These are phyloP conservation scores for Arxiozyma bovina DNA, from an alignment of 1,139 yeast genomes.

Conservation along the genomic window DNA sequence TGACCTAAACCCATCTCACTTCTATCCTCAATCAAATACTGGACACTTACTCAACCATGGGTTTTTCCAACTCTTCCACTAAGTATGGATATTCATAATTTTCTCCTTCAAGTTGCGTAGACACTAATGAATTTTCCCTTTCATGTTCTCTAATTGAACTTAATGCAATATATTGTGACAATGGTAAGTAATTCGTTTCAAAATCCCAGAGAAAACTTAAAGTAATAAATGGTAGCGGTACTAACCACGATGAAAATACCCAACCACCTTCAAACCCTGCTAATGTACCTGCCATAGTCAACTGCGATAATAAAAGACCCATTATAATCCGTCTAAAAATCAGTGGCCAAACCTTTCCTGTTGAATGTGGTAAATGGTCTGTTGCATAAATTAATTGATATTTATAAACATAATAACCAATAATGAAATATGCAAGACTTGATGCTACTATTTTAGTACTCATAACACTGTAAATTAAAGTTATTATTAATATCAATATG, in stretches of 20 bases:
- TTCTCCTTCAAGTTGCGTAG: slow-evolving; percentile 42
- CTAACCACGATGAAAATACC: slow-evolving; percentile 56
- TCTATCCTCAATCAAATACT: no score
- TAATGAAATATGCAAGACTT: slow-evolving; percentile 61
- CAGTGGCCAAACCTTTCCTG: slow-evolving; percentile 83
- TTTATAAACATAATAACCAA: slow-evolving; percentile 73
- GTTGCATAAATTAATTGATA: slow-evolving; percentile 71
- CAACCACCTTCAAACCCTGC: slow-evolving; percentile 72
- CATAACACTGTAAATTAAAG: slow-evolving; percentile 67
- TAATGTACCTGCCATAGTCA: slow-evolving; percentile 86
- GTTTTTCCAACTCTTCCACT: slow-evolving; percentile 65
- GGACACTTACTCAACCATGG: slow-evolving; percentile 30
- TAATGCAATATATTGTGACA: slow-evolving; percentile 77
- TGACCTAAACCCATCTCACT: neutral
- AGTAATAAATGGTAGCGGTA: slow-evolving; percentile 69
- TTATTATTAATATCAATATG: slow-evolving; percentile 61
- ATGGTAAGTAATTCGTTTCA: slow-evolving; percentile 70
- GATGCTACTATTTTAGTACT: slow-evolving; percentile 67
- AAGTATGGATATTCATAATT: slow-evolving; percentile 72
- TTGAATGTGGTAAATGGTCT: slow-evolving; percentile 83
- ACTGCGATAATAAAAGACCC: slow-evolving; percentile 67
- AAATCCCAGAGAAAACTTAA: slow-evolving; percentile 68
- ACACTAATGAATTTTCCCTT: slow-evolving; percentile 28
- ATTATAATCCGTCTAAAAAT: slow-evolving; percentile 63
- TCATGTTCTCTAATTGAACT: slow-evolving; percentile 45